Percentiles rank a stretch among this genome's conserved stretches.
phyloP scores from a whole-genome alignment of 257 asterid species.

The Haberlea rhodopensis region DNA sequence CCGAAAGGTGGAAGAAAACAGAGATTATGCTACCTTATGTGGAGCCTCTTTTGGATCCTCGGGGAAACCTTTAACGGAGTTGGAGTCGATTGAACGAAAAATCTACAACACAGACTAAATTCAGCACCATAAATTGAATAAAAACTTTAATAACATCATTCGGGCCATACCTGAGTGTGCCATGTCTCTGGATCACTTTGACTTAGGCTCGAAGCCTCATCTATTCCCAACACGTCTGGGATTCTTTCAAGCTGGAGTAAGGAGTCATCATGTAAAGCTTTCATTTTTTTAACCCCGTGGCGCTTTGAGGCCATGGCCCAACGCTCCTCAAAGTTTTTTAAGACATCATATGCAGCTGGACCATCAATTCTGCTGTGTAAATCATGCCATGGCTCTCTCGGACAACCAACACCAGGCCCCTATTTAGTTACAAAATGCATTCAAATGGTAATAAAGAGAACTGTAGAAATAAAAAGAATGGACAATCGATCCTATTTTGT shows the following conservation, averaged over 20 bases:
- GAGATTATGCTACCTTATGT: slow-evolving; percentile 42
- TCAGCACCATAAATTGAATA: slow-evolving; percentile 18
- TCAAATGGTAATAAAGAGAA: neutral
- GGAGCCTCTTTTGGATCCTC: slow-evolving; percentile 73
- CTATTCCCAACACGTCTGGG: slow-evolving; percentile 55
- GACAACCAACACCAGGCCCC: slow-evolving; percentile 70
- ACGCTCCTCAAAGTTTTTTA: slow-evolving; percentile 81
- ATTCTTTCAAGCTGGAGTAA: slow-evolving; percentile 69
- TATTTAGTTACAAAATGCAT: slow-evolving; percentile 20
- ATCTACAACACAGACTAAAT: slow-evolving; percentile 37
- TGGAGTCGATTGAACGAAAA: slow-evolving; percentile 89
- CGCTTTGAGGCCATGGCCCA: slow-evolving; percentile 72
- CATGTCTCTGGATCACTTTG: slow-evolving; percentile 63
- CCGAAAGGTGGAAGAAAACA: neutral
- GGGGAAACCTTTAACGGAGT: slow-evolving; percentile 85
- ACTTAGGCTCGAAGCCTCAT: slow-evolving; percentile 37
- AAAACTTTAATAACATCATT: neutral
- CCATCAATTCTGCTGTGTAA: slow-evolving; percentile 77
- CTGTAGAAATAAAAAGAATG: neutral
- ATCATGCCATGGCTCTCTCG: slow-evolving; percentile 97
- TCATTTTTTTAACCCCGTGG: slow-evolving; percentile 54
- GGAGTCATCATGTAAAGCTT: slow-evolving; percentile 57
- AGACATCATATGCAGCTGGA: slow-evolving; percentile 84
- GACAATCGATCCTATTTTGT: neutral
- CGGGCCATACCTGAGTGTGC: slow-evolving; percentile 71